These are phyloP conservation scores for Microcos paniculata DNA, from an alignment of 345 rosid genomes.

Conservation along the genomic window DNA sequence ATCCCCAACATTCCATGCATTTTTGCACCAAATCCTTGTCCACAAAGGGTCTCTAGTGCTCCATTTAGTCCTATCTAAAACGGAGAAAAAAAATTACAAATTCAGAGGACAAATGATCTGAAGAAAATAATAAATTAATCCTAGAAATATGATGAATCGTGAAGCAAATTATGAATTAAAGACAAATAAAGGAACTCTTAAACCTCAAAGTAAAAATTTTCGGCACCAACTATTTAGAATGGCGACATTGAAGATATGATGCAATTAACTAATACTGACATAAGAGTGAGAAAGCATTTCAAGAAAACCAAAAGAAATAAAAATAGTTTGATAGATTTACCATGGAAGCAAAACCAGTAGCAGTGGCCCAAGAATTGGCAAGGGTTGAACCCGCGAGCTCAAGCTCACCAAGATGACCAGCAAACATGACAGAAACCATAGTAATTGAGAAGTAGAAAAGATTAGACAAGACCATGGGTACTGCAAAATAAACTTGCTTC, in stretches of 20 bases:
- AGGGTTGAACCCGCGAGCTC: background rate
- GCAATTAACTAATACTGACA: too few species aligned
- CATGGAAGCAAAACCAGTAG: background rate
- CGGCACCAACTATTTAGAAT: too few species aligned
- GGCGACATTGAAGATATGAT: too few species aligned
- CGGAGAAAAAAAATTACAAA: background rate
- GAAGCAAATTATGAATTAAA: too few species aligned
- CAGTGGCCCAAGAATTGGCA: background rate
- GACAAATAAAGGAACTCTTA: too few species aligned
- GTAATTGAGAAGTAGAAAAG: background rate
- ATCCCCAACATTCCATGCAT: slow-evolving; percentile 60
- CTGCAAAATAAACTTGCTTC: background rate
- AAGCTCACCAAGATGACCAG: background rate
- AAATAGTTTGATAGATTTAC: background rate
- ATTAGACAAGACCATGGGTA: background rate
- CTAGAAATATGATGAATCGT: too few species aligned
- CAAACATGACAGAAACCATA: background rate
- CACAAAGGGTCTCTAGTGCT: slow-evolving; percentile 84
- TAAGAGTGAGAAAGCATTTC: too few species aligned
- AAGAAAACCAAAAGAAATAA: too few species aligned
- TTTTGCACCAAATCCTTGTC: slow-evolving; percentile 83
- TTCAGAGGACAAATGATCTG: too few species aligned
- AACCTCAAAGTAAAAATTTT: too few species aligned
- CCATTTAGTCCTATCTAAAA: slow-evolving; percentile 71
- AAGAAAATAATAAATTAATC: too few species aligned